Percentiles rank a stretch among this genome's conserved stretches.
Conservation (phyloP, 805 yeast species). For the Metschnikowia kofuensis region DNA sequence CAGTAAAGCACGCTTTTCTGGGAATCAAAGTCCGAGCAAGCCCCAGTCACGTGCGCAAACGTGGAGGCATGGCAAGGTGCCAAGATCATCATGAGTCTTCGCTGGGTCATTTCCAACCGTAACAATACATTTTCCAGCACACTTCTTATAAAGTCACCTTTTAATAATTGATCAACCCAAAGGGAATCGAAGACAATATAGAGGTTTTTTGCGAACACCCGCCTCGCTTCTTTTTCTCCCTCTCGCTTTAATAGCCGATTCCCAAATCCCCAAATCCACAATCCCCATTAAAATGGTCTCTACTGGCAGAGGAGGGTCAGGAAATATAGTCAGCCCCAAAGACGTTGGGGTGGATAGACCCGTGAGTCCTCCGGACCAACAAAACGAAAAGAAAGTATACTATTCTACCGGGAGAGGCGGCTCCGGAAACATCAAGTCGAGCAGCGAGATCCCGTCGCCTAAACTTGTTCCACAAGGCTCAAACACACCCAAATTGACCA, state of each 20-base stretch:
- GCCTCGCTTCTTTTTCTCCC: background rate
- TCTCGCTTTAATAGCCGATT: background rate
- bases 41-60: slow-evolving; percentile 6
- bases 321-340: slow-evolving; percentile 24
- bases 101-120: background rate
- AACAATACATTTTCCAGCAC: no score
- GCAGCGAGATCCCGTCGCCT: slow-evolving; percentile 48
- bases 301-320: slow-evolving; percentile 42
- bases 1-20: background rate
- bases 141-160: background rate
- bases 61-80: slow-evolving; percentile 1
- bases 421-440: slow-evolving; percentile 60
- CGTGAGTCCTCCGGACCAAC: slow-evolving; percentile 8
- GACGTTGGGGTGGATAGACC: slow-evolving; percentile 11
- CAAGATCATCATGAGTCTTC: background rate
- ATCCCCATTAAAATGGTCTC: slow-evolving; percentile 16
- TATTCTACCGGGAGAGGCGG: slow-evolving; percentile 81
- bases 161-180: no score
- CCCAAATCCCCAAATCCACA: background rate
- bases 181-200: no score
- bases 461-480: slow-evolving; percentile 57
- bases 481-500: slow-evolving; percentile 56
- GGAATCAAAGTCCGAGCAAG: slow-evolving; percentile 4
- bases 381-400: slow-evolving; percentile 31
- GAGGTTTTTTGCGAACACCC: background rate